Base-by-base conservation (phyloP, 176 grass and related monocot genomes). In the Olyra latifolia region DNA sequence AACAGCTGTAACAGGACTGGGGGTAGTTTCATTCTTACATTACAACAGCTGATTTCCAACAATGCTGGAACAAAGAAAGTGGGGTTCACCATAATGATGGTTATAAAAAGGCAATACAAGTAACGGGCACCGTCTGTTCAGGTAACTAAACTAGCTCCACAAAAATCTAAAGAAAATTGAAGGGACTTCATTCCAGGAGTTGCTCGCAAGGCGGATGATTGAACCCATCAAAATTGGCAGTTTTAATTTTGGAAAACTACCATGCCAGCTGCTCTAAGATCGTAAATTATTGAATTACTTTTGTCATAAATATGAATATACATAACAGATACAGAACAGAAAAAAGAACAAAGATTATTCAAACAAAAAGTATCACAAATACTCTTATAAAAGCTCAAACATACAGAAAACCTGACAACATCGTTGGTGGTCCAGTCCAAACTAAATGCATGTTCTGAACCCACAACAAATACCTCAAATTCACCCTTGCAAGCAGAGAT, bases 81-180 rank as follows among this genome's bases (percentile, higher is more conserved):
- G 7, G 61, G 19, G 16, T 64, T 64, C 30, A 38, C 28, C 30
- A 8, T 39, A 24, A 61, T 61, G 58, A 15, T 24, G 7, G 12
- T 61, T 61, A 61, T 11, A 28, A 61, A 57, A n/a, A 58, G 58
- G 62, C 30, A n/a, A 39, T 65, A 65, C 62, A 65, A 65, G 28
- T 39, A 32, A 20, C 3, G 17, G 22, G 4, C 62, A 17, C 32
- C 30, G 16, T 65, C 30, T 65, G 7, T 65, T 65, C 19, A 40
- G 32, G 30, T 39, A 38, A 39, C 30, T 20, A 65, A 38, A 40
- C 30, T 14, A 65, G 32, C 16, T 64, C 28, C 29, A n/a, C 12
- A 10, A 65, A 38, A 65, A 65, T 39, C 16, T 13, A 65, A 65
- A 8, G 62, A 40, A 65, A 39, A 39, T 40, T 10, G 62, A 65